Evolutionary conservation across 176 grass and related monocot genomes (phyloP).

Genomic region (Elymus sibiricus): DNA sequence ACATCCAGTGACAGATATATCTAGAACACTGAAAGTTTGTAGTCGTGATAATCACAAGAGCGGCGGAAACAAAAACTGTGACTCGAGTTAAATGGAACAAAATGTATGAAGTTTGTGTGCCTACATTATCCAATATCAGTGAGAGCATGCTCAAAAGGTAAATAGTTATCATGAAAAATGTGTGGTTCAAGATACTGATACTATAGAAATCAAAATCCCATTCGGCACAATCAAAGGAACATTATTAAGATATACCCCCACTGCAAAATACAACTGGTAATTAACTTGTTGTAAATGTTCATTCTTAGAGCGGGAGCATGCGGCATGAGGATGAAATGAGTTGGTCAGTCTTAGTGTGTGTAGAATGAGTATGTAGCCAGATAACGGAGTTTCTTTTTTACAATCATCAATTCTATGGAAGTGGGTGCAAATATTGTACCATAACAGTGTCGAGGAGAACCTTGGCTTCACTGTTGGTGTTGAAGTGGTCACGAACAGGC

Average conservation of each 20-base stretch:
- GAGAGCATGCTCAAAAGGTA: too few relatives aligned
- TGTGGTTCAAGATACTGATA: too few relatives aligned
- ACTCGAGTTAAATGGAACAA: background rate
- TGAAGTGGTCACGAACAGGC: constrained; percentile 91
- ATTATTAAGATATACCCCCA: too few relatives aligned
- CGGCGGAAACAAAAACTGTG: background rate
- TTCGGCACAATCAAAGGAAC: background rate
- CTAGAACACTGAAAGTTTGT: background rate
- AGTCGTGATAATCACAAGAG: background rate
- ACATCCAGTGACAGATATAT: background rate
- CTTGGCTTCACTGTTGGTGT: constrained; percentile 56
- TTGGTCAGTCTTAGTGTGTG: background rate
- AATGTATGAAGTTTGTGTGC: background rate
- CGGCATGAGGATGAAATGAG: background rate
- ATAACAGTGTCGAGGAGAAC: constrained; percentile 80
- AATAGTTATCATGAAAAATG: too few relatives aligned
- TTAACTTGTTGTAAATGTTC: background rate
- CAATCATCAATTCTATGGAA: background rate
- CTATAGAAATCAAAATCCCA: too few relatives aligned
- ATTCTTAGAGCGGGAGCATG: too few relatives aligned
- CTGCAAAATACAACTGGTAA: background rate
- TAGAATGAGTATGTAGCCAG: background rate
- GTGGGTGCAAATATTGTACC: constrained; percentile 34
- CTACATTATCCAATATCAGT: background rate
- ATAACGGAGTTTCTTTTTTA: background rate